Base-by-base conservation (phyloP, 768 basidiomycete genomes). In the Harrya chromipes region DNA sequence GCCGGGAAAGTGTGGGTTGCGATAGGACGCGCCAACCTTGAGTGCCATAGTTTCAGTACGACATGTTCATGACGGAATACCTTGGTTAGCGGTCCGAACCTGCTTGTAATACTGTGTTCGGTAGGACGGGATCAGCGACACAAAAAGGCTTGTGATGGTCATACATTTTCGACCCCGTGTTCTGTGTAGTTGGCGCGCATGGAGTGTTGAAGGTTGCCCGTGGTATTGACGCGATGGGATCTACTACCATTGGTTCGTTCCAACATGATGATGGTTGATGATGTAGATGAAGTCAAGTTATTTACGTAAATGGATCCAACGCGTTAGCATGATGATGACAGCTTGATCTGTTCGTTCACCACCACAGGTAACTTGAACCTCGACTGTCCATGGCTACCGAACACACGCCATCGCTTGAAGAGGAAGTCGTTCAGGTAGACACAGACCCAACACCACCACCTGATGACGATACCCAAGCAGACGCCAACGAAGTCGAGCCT, bases 1-100 rank as follows among this genome's bases (percentile, higher is more conserved):
- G 6, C 83, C 84, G 2, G 81, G 83, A 54, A 80, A 85, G 66
- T 87, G 85, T 0, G 85, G 84, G 59, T 87, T 87, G 12, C 85
- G 78, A 65, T 89, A 87, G 10, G 78, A 81, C 17, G 80, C 66
- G n/a, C 80, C 79, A 1, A 86, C 83, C 70, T 80, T 45, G 1
- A 17, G 31, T 7, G 20, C 3, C 8, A 40, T 31, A 21, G 39
- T 33, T 14, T 53, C 34, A 52, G 36, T 6, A 21, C 2, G 33
- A 14, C 14, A 14, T 3, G 8, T 40, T 35, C 12, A 46, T 19
- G 21, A 19, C n/a, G n/a, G 4, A 20, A 14, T 16, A 6, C 0
- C 19, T 29, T 33, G 9, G 37, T 44, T 19, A 34, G 17, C 19
- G 17, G 43, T 23, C 20, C 56, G 17, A 36, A 65, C 64, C 65